Conservation (phyloP, 495 filamentous ascomycete species). For the Aspergillus campestris region DNA sequence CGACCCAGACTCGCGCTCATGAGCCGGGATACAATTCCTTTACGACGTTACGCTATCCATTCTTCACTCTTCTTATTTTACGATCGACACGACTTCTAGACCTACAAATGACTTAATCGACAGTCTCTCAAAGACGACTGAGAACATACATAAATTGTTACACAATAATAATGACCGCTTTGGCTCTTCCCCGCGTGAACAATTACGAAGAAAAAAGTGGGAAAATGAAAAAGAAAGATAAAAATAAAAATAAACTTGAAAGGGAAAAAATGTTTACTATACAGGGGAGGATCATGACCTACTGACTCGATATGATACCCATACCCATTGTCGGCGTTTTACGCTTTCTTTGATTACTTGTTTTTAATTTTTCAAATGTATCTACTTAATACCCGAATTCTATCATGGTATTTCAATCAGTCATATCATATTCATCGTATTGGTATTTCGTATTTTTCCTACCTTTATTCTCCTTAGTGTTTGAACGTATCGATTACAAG, state of each 20-base stretch:
- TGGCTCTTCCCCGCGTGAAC: too few species aligned
- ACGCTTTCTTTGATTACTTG: conserved; percentile 2
- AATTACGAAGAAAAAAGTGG: too few species aligned
- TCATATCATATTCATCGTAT: too few species aligned
- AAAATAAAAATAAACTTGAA: too few species aligned
- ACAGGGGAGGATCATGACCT: conserved; percentile 5
- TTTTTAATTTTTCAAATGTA: neutral
- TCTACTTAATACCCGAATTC: neutral
- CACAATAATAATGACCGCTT: too few species aligned
- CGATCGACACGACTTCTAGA: neutral
- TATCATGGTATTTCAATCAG: too few species aligned
- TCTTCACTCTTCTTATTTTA: conserved; percentile 1
- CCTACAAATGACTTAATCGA: conserved; percentile 1
- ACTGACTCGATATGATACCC: conserved; percentile 14
- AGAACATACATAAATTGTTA: too few species aligned
- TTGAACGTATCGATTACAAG: too few species aligned
- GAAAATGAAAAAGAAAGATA: too few species aligned
- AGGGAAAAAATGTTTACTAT: neutral
- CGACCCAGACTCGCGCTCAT: conserved; percentile 6
- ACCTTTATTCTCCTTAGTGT: too few species aligned
- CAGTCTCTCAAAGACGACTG: neutral
- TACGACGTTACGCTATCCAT: conserved; percentile 10
- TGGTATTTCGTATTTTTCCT: neutral
- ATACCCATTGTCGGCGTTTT: conserved; percentile 5
- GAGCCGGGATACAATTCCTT: conserved; percentile 2